Evolutionary conservation across 768 basidiomycete genomes (phyloP), one percentile per base, ranked within the genome.

Genomic region (Tephrocybe sp.): DNA sequence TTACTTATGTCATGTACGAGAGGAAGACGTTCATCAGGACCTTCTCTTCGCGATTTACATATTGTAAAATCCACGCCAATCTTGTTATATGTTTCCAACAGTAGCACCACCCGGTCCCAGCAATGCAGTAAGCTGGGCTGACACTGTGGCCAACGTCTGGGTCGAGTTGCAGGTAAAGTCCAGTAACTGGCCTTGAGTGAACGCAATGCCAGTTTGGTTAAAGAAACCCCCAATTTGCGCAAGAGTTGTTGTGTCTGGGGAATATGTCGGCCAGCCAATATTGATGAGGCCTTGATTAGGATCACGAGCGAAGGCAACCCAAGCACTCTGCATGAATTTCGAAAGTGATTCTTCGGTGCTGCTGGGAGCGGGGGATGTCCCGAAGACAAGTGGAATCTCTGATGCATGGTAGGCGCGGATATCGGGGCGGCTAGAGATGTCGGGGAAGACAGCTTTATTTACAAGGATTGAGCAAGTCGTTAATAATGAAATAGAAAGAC

Each of bases 261-360:
- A 49, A 32, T 64, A 67, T 27, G 21, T 30, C 11, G 64, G 60
- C 65, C 65, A 67, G 7, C 65, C 65, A 32, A 52, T 53, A 26
- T 57, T 31, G 19, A 47, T n/a, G 43, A 72, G 49, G 1, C 70
- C 71, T 9, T 63, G 44, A 5, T 44, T 27, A 1, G 73, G 70
- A 54, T 74, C 61, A n/a, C 68, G 64, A n/a, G 73, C 72, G 45
- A 76, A 76, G 5, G 68, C 61, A 1, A 73, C 71, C 73, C 74
- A 76, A 0, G 70, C 71, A 5, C 57, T 52, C 51, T 74, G 72
- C 1, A 73, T 46, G 44, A 65, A 69, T 44, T 51, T 60, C 67
- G 30, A 74, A 58, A n/a, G 60, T 55, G n/a, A 44, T 64, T 65
- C 13, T 36, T 51, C 11, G 55, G 44, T 9, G 66, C 64, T 9